Evolutionary conservation across 768 basidiomycete species (phyloP), one percentile per base, ranked within the genome.

Genomic region (Mycena galericulata): DNA sequence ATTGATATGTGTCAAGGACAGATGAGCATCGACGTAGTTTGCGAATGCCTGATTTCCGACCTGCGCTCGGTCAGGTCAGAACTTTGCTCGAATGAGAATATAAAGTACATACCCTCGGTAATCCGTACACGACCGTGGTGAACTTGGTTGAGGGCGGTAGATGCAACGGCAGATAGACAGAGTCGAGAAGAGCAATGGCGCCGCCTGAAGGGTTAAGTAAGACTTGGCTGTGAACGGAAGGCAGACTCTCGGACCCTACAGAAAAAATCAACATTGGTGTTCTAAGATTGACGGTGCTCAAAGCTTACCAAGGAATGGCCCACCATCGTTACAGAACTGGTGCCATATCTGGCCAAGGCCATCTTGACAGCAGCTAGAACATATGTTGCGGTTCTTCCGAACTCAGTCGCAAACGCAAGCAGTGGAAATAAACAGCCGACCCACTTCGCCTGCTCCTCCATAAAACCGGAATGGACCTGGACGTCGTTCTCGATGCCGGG

Each of bases 1-100:
- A 73, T 84, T 87, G 72, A 89, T 81, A 63, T 83, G 87, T 0
- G 81, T 84, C 58, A 87, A 65, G 12, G 75, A 63, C 29, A 78
- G 20, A 55, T 83, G 74, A 5, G 82, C 79, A 63, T 88, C 84
- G 49, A 88, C 82, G 71, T 86, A 86, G 75, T 87, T 65, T 2
- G 86, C 87, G 67, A 89, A 89, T 10, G 78, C 87, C 65, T 82
- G 82, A 75, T 89, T 87, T 0, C 88, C 87, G 58, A 85, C 83
- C 81, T 85, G 57, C 11, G 22, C 20, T 26, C 7, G 30, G 34
- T 38, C 34, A 10, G 24, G 62, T 22, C 3, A 50, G 56, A 27
- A n/a, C 38, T 20, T 29, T 4, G 17, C 15, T 5, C 54, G 22
- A 18, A 27, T 6, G 18, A 22, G 18, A 49, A 24, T 29, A 26